Evolutionary conservation across 176 grass and related monocot genomes (phyloP).

Genomic region (Puya raimondii): DNA sequence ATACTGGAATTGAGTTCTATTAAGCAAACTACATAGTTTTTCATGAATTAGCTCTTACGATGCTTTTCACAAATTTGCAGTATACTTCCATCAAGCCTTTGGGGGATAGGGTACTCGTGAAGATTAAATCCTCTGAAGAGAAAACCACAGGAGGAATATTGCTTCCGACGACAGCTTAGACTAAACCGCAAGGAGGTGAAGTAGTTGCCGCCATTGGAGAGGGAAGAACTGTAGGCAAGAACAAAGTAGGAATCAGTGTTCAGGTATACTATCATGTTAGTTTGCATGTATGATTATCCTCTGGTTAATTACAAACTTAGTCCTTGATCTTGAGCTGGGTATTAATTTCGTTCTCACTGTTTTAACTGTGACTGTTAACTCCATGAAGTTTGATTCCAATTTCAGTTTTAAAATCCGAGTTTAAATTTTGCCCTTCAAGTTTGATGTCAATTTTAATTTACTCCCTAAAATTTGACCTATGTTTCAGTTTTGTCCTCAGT

Average conservation of each 20-base stretch:
- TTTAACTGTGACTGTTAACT: no score
- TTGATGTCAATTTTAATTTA: no score
- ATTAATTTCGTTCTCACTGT: not conserved
- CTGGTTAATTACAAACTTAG: not conserved
- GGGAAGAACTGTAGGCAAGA: slow-evolving; percentile 53
- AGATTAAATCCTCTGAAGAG: slow-evolving; percentile 58
- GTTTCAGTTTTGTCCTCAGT: no score
- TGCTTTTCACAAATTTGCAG: slow-evolving; percentile 32
- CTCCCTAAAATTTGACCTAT: no score
- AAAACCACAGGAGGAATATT: slow-evolving; percentile 78
- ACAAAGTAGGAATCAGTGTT: slow-evolving; percentile 49
- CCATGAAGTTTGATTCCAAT: no score
- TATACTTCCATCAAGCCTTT: slow-evolving; percentile 73
- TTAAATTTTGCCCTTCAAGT: no score
- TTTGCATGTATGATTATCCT: not conserved
- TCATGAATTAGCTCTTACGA: not conserved
- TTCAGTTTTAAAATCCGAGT: no score
- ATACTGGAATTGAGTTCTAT: no score
- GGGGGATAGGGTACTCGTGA: slow-evolving; percentile 67
- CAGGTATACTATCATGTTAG: slow-evolving; percentile 26
- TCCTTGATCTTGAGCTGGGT: not conserved
- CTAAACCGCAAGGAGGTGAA: slow-evolving; percentile 64
- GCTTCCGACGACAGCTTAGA: slow-evolving; percentile 59
- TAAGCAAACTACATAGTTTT: not conserved
- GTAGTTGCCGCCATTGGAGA: slow-evolving; percentile 60